Percentiles rank a stretch among this genome's conserved stretches.
Evolutionary conservation across 441 rosid genomes (phyloP).

Genomic region (Metrosideros polymorpha): DNA sequence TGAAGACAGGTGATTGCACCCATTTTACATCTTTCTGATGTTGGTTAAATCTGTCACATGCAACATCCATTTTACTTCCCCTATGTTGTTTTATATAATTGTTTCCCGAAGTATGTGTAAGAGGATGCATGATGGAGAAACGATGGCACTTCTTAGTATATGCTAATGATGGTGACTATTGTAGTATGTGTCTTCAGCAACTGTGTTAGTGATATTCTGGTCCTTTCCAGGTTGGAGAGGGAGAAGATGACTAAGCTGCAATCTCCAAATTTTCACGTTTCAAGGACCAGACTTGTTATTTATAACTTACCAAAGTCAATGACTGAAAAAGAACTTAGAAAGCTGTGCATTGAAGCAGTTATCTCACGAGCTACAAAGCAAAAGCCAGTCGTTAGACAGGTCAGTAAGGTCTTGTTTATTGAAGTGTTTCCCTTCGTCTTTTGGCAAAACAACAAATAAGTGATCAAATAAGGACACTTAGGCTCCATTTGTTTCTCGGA

Average conservation of each 20-base stretch:
- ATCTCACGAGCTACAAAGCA: slow-evolving; percentile 88
- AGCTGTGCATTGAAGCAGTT: slow-evolving; percentile 67
- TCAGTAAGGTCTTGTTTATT: slow-evolving; percentile 11
- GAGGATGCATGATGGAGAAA: background rate
- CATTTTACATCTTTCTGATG: background rate
- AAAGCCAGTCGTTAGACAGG: slow-evolving; percentile 78
- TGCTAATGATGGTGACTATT: background rate
- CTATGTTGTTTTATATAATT: background rate
- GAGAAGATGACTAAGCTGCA: slow-evolving; percentile 76
- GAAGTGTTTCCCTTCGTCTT: background rate
- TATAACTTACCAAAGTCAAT: slow-evolving; percentile 78
- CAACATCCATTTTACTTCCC: background rate
- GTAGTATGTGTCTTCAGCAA: background rate
- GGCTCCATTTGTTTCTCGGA: too few relatives aligned
- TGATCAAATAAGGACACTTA: background rate
- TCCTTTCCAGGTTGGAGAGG: slow-evolving; percentile 55
- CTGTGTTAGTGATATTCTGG: background rate
- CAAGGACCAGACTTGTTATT: slow-evolving; percentile 65
- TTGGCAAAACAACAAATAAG: background rate
- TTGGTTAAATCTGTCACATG: background rate
- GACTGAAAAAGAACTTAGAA: slow-evolving; percentile 56
- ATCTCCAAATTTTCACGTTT: slow-evolving; percentile 90
- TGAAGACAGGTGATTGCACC: background rate
- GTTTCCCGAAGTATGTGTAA: background rate
- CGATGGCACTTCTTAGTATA: background rate